These are phyloP conservation scores for Reutealis trisperma DNA, from an alignment of 345 rosid species.

Conservation along the genomic window DNA sequence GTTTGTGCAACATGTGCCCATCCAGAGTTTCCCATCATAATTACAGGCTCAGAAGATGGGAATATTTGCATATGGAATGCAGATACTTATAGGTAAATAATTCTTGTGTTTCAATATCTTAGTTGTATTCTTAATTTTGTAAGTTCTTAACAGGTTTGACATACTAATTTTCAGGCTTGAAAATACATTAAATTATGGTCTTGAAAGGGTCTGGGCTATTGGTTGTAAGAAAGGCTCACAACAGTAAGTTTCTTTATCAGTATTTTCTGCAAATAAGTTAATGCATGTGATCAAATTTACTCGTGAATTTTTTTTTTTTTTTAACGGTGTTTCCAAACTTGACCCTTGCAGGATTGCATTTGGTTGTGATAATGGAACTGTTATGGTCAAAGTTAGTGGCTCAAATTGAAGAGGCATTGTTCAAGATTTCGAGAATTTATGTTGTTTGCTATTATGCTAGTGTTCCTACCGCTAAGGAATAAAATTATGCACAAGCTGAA, in stretches of 20 bases:
- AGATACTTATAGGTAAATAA: slow-evolving; percentile 17
- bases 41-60: slow-evolving; percentile 35
- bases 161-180: slow-evolving; percentile 16
- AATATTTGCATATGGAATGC: slow-evolving; percentile 33
- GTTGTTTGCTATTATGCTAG: too few relatives aligned
- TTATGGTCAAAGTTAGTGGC: slow-evolving; percentile 5
- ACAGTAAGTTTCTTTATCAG: slow-evolving; percentile 22
- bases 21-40: slow-evolving; percentile 27
- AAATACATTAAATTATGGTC: slow-evolving; percentile 14
- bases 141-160: too few relatives aligned
- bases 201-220: slow-evolving; percentile 33
- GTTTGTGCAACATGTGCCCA: slow-evolving; percentile 22
- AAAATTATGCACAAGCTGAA: not conserved
- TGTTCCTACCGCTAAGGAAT: not conserved
- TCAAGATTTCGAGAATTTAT: too few relatives aligned
- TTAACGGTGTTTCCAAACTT: too few relatives aligned
- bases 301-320: not conserved
- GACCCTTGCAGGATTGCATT: slow-evolving; percentile 15
- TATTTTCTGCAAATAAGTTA: not conserved
- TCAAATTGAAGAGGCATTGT: not conserved
- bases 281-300: not conserved
- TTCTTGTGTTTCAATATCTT: not conserved
- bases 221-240: slow-evolving; percentile 23
- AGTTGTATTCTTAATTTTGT: not conserved
- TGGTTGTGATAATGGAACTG: slow-evolving; percentile 27